A percentile compares a stretch with the other conserved stretches of the same genome.
Evolutionary conservation across 495 filamentous ascomycete species (phyloP).

Genomic region (Lasiosphaeriaceae sp.): DNA sequence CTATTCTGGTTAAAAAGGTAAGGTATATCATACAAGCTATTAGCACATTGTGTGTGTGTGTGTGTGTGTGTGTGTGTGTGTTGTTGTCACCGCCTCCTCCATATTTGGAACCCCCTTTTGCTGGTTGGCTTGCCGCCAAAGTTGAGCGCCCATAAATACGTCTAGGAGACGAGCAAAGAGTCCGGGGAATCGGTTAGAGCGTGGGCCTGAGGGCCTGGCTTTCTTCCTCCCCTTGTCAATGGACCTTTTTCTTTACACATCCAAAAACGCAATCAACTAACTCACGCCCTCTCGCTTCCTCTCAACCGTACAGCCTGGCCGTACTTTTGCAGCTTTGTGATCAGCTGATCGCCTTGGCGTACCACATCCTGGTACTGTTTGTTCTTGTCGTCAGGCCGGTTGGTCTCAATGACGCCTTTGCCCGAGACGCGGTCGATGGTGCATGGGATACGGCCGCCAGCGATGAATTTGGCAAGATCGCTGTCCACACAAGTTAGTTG

Average conservation of each 20-base stretch:
- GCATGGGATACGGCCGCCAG: constrained; percentile 86
- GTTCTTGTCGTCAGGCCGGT: constrained; percentile 96
- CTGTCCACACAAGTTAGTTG: constrained; percentile 37
- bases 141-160: too few relatives aligned
- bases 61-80: too few relatives aligned
- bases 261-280: not conserved
- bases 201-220: too few relatives aligned
- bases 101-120: too few relatives aligned
- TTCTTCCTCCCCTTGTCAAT: too few relatives aligned
- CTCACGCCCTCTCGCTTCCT: constrained; percentile 79
- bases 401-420: constrained; percentile 95
- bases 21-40: constrained; percentile 15
- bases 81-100: not conserved
- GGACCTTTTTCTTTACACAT: not conserved
- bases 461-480: constrained; percentile 96
- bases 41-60: too few relatives aligned
- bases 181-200: too few relatives aligned
- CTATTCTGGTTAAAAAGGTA: constrained; percentile 2
- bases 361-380: constrained; percentile 97
- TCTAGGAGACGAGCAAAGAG: too few relatives aligned
- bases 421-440: constrained; percentile 88
- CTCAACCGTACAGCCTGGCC: constrained; percentile 91
- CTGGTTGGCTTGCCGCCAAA: too few relatives aligned
- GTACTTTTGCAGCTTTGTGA: constrained; percentile 99
- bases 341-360: constrained; percentile 92